Base-by-base conservation (phyloP, 2,329 filamentous ascomycete species). In the Trichoderma sp. region DNA sequence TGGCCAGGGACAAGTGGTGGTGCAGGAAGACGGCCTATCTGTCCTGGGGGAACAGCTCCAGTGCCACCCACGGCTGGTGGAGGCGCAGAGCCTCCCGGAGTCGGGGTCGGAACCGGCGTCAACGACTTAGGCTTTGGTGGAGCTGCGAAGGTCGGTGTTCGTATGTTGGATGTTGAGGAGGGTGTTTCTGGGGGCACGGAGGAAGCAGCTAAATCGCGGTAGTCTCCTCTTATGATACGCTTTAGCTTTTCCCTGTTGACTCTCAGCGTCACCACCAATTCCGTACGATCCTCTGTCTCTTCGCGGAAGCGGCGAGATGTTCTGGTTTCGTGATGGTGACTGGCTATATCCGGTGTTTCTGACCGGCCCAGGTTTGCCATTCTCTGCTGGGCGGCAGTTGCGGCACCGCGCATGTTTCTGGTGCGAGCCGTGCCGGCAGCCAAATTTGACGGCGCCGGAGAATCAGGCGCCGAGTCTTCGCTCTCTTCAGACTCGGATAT, bases 401-500 rank as follows among this genome's bases (percentile, higher is more conserved):
- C 96, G 18, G 96, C 96, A 71, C 95, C 95, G 75, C 96, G 92
- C 90, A 98, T 95, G 66, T 93, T 93, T 82, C 96, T 91, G 9
- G 95, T 98, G 77, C 96, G 91, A 50, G 95, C 93, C 1, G 95
- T 98, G 63, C 94, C 95, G 50, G 91, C 88, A 45, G 91, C 88
- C 63, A 95, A 85, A 77, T 93, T 91, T 7, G 93, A 91, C 50
- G 93, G 89, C 2, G 93, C 93, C 3, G 95, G 95, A n/a, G 95
- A 98, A 76, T 97, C 95, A 21, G 93, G 91, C 1, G 89, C 91
- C 0, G 95, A 97, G 75, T 97, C 94, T 75, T 98, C 96, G 81
- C 94, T 97, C 33, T 98, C 95, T 66, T 96, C 94, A 1, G 97
- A 96, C 73, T 98, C 96, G 0, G 95, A 97, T 7, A 92, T 81